Conservation (phyloP, 1,139 yeast species). For the Lodderomyces parapsilosis region DNA sequence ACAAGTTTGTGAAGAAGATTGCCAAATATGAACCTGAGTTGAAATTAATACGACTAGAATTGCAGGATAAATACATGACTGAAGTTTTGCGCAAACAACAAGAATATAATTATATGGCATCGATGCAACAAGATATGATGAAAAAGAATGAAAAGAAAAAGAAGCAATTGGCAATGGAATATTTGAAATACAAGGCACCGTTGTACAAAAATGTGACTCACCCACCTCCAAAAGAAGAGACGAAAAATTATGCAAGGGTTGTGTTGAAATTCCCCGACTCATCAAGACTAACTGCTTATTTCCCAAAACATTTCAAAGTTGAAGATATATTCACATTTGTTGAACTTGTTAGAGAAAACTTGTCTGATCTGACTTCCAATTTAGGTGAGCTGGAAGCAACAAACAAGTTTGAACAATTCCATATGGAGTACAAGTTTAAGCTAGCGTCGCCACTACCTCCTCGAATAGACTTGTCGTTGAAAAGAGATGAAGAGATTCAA, state of each 20-base stretch:
- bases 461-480: slow-evolving; percentile 29
- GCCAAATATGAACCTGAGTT: slow-evolving; percentile 64
- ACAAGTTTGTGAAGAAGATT: slow-evolving; percentile 42
- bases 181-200: slow-evolving; percentile 47
- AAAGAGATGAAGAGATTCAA: slow-evolving; percentile 20
- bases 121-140: slow-evolving; percentile 56
- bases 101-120: slow-evolving; percentile 72
- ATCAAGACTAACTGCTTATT: slow-evolving; percentile 44
- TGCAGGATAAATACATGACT: slow-evolving; percentile 57
- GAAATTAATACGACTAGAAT: slow-evolving; percentile 55
- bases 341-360: slow-evolving; percentile 29
- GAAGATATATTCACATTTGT: slow-evolving; percentile 63
- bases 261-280: slow-evolving; percentile 62
- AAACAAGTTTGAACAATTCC: slow-evolving; percentile 21
- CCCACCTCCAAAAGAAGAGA: slow-evolving; percentile 17
- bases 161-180: slow-evolving; percentile 26
- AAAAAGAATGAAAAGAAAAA: slow-evolving; percentile 23
- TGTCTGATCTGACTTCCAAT: slow-evolving; percentile 33
- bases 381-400: slow-evolving; percentile 30
- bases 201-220: slow-evolving; percentile 10
- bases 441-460: slow-evolving; percentile 44
- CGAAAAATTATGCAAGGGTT: slow-evolving; percentile 37
- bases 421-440: slow-evolving; percentile 30
- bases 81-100: slow-evolving; percentile 70
- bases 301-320: slow-evolving; percentile 44